A percentile compares a stretch with the other conserved stretches of the same genome.
Conservation (phyloP, 768 basidiomycete species). For the Trametes cingulata region DNA sequence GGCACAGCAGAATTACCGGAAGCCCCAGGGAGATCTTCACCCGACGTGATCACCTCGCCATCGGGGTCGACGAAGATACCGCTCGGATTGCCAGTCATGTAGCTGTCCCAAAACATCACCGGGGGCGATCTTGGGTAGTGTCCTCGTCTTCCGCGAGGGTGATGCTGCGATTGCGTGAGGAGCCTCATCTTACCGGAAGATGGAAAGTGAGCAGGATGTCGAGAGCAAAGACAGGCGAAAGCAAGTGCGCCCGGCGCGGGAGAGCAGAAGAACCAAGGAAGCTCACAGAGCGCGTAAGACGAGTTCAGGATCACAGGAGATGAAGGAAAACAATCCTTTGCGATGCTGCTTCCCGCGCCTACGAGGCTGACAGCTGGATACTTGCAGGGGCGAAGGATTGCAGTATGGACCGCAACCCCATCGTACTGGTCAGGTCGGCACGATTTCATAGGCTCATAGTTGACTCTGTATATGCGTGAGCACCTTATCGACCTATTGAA, state of each 20-base stretch:
- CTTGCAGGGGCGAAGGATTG: background rate
- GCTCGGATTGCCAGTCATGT: background rate
- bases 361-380: background rate
- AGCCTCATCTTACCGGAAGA: conserved; percentile 1
- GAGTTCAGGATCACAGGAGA: background rate
- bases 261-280: background rate
- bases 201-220: background rate
- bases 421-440: too few relatives aligned
- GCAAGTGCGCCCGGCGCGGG: background rate
- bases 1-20: too few relatives aligned
- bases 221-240: background rate
- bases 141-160: background rate
- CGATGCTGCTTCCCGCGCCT: background rate
- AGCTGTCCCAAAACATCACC: background rate
- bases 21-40: background rate
- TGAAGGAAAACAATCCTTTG: background rate
- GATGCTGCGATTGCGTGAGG: background rate
- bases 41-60: background rate
- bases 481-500: too few relatives aligned
- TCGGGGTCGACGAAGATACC: background rate
- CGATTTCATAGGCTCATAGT: too few relatives aligned
- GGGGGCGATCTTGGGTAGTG: background rate
- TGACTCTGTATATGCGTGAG: too few relatives aligned
- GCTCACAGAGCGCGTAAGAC: background rate
- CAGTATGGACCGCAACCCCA: too few relatives aligned